Evolutionary conservation across 805 yeast species (phyloP), one percentile per base, ranked within the genome.

Genomic region (Saccharomycopsis olivae): DNA sequence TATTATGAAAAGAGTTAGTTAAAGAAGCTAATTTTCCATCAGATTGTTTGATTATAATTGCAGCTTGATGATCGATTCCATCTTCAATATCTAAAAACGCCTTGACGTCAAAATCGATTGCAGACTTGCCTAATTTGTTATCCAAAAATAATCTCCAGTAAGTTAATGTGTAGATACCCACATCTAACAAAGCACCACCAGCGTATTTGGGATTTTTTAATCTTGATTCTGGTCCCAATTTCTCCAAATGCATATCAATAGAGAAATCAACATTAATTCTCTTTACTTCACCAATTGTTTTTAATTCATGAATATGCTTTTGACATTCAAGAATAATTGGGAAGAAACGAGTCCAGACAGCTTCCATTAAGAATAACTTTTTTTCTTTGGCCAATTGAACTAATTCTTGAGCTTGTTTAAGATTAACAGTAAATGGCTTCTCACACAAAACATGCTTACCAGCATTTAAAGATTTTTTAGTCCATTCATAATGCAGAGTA

Each of bases 101-200:
- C 47, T 58, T 53, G 28, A 49, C 19, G 15, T 46, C 39, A 17
- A 36, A 34, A 14, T 31, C 24, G 11, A 34, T 20, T 9, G 41
- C 35, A 11, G 56, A 50, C 28, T 52, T 49, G 18, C 66, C 65
- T 27, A 56, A 29, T 20, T 57, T 48, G 25, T 55, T 50, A 47
- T 64, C 65, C 42, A 66, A 48, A 19, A 66, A 56, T 8, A 66
- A 40, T 39, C 74, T 52, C 14, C 62, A 56, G 49, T 66, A 73
- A 3, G 73, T 71, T 36, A 71, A 46, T 3, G 71, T 56, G 46
- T 74, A 74, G 36, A 73, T 62, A 2, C 79, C 78, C 40, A 73
- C 58, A 51, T 74, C 80, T 47, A 73, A 61, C 34, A 73, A 51
- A 1, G 75, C 69, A 17, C 81, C 79, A 11, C 74, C 81, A 3